Evolutionary conservation across 768 basidiomycete species (phyloP).

Genomic region (Hypsizygus marmoreus): DNA sequence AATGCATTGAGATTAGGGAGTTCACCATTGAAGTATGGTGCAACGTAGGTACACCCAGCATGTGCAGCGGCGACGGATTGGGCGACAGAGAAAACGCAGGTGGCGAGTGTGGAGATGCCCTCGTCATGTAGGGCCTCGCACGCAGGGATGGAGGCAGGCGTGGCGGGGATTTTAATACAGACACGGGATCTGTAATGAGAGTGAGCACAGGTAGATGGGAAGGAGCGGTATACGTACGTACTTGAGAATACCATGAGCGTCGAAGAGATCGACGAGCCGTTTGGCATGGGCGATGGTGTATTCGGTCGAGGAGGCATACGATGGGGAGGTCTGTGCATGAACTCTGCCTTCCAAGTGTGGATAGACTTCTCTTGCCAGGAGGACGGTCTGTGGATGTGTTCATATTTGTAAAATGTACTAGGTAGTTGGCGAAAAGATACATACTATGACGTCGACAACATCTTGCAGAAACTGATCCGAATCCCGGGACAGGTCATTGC

Average conservation of each 20-base stretch:
- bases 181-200: slow-evolving; percentile 39
- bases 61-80: slow-evolving; percentile 58
- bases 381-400: slow-evolving; percentile 36
- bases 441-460: slow-evolving; percentile 41
- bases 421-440: slow-evolving; percentile 9
- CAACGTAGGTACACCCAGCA: slow-evolving; percentile 52
- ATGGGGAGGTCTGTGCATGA: slow-evolving; percentile 46
- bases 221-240: slow-evolving; percentile 10
- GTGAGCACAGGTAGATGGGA: not conserved
- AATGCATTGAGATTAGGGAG: not conserved
- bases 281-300: slow-evolving; percentile 44
- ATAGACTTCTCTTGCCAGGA: slow-evolving; percentile 44
- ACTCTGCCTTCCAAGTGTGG: slow-evolving; percentile 45
- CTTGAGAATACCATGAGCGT: slow-evolving; percentile 43
- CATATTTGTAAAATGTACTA: not conserved
- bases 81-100: slow-evolving; percentile 53
- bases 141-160: slow-evolving; percentile 52
- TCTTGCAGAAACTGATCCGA: slow-evolving; percentile 29
- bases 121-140: slow-evolving; percentile 37
- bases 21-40: slow-evolving; percentile 59
- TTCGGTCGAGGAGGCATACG: slow-evolving; percentile 40
- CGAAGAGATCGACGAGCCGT: slow-evolving; percentile 41
- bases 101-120: slow-evolving; percentile 52
- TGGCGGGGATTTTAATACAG: slow-evolving; percentile 62
- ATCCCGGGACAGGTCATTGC: slow-evolving; percentile 6